phyloP scores from a whole-genome alignment of 108 stramenopile genomes.

The Discostella stelligeroides region DNA sequence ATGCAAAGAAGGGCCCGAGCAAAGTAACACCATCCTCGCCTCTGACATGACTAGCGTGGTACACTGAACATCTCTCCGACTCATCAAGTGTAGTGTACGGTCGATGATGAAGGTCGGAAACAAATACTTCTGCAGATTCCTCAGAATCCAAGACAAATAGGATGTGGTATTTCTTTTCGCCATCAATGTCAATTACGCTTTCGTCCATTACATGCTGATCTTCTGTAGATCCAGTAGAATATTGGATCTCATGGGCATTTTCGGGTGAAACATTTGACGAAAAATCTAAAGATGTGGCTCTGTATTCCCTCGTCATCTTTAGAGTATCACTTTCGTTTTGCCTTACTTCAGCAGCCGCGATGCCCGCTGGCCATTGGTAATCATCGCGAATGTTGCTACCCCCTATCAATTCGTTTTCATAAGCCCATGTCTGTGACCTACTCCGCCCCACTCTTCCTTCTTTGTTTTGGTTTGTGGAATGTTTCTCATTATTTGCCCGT shows the following conservation, averaged over 20 bases:
- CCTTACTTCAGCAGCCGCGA: conserved; percentile 1
- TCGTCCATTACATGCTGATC: conserved; percentile 20
- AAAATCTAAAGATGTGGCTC: conserved; percentile 35
- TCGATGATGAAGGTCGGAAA: conserved; percentile 63
- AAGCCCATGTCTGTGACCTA: conserved; percentile 44
- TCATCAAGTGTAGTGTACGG: conserved; percentile 80
- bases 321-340: background rate
- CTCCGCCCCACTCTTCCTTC: background rate
- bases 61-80: conserved; percentile 56
- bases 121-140: conserved; percentile 62
- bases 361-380: background rate
- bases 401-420: conserved; percentile 12
- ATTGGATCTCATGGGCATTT: background rate
- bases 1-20: conserved; percentile 68
- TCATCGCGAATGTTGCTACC: background rate
- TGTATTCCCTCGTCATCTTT: background rate
- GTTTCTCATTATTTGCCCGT: conserved; percentile 6
- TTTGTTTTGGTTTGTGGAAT: conserved; percentile 5
- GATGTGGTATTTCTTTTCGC: conserved; percentile 43
- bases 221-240: background rate
- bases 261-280: background rate
- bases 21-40: conserved; percentile 67
- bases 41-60: conserved; percentile 58
- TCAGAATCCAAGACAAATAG: conserved; percentile 61
- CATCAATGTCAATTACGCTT: conserved; percentile 3